Evolutionary conservation across 495 filamentous ascomycete species (phyloP), one percentile per base, ranked within the genome.

Genomic region (Hypoxylon cercidicola): DNA sequence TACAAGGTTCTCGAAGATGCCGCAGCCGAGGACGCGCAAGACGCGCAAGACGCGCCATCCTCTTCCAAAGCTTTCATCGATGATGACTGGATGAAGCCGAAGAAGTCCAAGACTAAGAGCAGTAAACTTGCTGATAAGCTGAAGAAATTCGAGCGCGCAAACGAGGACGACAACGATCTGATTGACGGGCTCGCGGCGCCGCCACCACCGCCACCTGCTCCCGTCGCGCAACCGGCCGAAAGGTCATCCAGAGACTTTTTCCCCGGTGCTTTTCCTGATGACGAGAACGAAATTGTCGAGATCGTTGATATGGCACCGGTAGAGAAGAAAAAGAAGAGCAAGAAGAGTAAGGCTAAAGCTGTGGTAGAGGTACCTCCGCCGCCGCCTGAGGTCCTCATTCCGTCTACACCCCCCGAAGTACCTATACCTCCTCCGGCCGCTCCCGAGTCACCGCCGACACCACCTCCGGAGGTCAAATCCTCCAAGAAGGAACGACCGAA

Each of bases 101-200:
- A 77, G 63, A 69, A 67, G 30, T 75, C 75, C 60, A 83, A 81
- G 72, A 70, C 78, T 25, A 76, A 79, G 40, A 69, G 73, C 44
- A 74, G 78, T 49, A 86, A 82, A 71, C 78, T 86, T 72, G 77
- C 82, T 41, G 80, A 84, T 43, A 77, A 77, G 54, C 74, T 85
- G 34, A 80, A 76, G 69, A 79, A 83, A 32, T 86, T 84, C 67
- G 81, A 85, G 73, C 67, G 77, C 41, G 60, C 71, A 49, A 70
- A 79, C 62, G 56, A 73, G 28, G 62, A 70, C 44, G 70, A 74
- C 46, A 55, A 67, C 23, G 65, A 71, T 32, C 35, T 70, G 35
- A 67, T 73, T 49, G 52, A 67, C 25, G 64, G 63, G 41, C 46
- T 64, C 16, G 56, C 64, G 48, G 72, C 71, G 35, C 71, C 73